phyloP scores from a whole-genome alignment of 371 early-diverging fungal genomes.

The Saksenaea vasiformis region DNA sequence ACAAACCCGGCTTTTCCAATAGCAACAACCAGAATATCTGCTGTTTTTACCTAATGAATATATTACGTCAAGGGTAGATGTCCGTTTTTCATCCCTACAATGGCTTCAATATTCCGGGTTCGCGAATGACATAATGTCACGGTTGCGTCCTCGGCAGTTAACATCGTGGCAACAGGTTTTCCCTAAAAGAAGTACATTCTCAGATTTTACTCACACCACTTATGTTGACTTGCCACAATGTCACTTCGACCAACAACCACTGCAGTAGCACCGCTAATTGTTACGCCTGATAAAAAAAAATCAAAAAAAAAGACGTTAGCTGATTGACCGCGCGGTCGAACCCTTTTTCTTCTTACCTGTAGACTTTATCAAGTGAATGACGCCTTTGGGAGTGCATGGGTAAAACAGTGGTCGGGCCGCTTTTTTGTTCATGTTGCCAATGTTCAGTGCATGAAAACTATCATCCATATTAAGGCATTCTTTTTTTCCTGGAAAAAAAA shows the following conservation, averaged over 20 bases:
- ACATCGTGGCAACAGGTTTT: slow-evolving; percentile 82
- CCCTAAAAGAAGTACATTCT: slow-evolving; percentile 48
- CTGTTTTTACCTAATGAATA: slow-evolving; percentile 54
- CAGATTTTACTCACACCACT: not conserved
- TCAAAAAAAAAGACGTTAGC: too few relatives aligned
- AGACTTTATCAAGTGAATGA: slow-evolving; percentile 79
- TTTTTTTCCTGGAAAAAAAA: not conserved
- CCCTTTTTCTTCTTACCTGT: slow-evolving; percentile 30
- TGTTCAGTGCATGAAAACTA: slow-evolving; percentile 91
- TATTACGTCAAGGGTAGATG: not conserved
- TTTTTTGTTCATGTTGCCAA: slow-evolving; percentile 87
- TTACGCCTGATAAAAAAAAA: too few relatives aligned
- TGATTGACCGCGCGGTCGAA: too few relatives aligned
- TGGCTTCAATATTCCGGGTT: slow-evolving; percentile 71
- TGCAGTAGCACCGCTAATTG: slow-evolving; percentile 75
- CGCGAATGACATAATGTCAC: slow-evolving; percentile 91
- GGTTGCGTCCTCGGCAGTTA: slow-evolving; percentile 81
- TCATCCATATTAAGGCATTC: not conserved
- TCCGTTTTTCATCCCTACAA: slow-evolving; percentile 45
- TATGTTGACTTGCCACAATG: slow-evolving; percentile 62
- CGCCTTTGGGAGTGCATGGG: slow-evolving; percentile 94
- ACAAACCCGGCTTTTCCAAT: slow-evolving; percentile 80
- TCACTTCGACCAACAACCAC: slow-evolving; percentile 94
- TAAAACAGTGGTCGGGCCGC: slow-evolving; percentile 76
- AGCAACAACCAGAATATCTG: slow-evolving; percentile 91